A percentile compares a stretch with the other conserved stretches of the same genome.
phyloP scores from a whole-genome alignment of 495 filamentous ascomycete species.

The Neurospora tetraspora region DNA sequence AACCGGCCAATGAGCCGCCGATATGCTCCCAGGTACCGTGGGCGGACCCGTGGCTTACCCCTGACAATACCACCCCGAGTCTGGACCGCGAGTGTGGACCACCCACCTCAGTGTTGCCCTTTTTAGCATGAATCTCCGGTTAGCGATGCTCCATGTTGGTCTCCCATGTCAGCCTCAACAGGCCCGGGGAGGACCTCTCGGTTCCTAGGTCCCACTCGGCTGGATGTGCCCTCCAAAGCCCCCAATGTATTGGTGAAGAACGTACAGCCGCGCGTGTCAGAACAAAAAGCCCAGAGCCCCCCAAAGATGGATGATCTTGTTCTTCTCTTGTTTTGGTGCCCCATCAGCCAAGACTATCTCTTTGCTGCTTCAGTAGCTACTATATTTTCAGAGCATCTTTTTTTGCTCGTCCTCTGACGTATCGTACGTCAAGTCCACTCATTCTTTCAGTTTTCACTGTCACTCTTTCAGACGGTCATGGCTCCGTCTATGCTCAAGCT shows the following conservation, averaged over 20 bases:
- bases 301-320: not conserved
- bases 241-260: not conserved
- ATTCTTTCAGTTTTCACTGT: slow-evolving; percentile 22
- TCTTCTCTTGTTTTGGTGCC: slow-evolving; percentile 12
- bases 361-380: slow-evolving; percentile 16
- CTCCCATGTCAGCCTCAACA: not conserved
- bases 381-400: slow-evolving; percentile 19
- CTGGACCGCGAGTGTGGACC: not conserved
- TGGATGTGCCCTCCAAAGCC: too few relatives aligned
- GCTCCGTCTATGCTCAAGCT: slow-evolving; percentile 33
- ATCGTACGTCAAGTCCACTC: slow-evolving; percentile 32
- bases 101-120: not conserved
- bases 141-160: not conserved
- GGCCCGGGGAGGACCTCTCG: not conserved
- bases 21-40: not conserved
- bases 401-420: slow-evolving; percentile 38
- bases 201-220: not conserved
- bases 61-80: not conserved
- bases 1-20: not conserved
- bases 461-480: slow-evolving; percentile 24
- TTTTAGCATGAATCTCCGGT: not conserved
- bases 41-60: not conserved
- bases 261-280: not conserved
- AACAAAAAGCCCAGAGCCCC: not conserved
- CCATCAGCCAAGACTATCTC: slow-evolving; percentile 9